Percentiles rank a stretch among this genome's conserved stretches.
phyloP scores from a whole-genome alignment of 345 rosid species.

The Euphorbia pulcherrima region DNA sequence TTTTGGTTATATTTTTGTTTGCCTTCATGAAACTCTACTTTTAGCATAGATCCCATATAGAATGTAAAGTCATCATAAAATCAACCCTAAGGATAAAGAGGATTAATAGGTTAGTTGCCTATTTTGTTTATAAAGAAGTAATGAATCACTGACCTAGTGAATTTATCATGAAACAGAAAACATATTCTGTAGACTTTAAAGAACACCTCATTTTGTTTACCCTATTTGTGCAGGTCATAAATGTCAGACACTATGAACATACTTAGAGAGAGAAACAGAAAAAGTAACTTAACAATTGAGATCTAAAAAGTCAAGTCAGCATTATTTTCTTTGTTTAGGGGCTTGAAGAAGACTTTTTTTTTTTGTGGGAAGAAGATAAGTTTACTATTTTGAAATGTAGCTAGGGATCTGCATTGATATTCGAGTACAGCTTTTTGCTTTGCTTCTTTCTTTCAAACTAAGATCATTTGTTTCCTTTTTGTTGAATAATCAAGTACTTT shows the following conservation, averaged over 20 bases:
- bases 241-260: constrained; percentile 7
- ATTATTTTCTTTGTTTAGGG: not conserved
- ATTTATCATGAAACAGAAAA: not conserved
- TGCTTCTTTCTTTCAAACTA: not conserved
- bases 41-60: not conserved
- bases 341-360: constrained; percentile 2
- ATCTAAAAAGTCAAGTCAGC: constrained; percentile 18
- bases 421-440: not conserved
- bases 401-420: constrained; percentile 5
- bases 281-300: not conserved
- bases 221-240: constrained; percentile 8
- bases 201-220: not conserved
- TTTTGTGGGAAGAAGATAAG: too few species aligned
- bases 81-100: not conserved
- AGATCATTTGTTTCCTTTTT: not conserved
- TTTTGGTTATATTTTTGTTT: too few species aligned
- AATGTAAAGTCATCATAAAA: not conserved
- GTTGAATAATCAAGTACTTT: too few species aligned
- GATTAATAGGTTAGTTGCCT: not conserved
- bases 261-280: not conserved
- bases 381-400: constrained; percentile 1
- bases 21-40: not conserved
- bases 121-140: not conserved
- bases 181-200: not conserved
- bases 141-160: not conserved